Evolutionary conservation across 371 early-diverging fungal species (phyloP).

Genomic region (Rhizopus arrhizus): DNA sequence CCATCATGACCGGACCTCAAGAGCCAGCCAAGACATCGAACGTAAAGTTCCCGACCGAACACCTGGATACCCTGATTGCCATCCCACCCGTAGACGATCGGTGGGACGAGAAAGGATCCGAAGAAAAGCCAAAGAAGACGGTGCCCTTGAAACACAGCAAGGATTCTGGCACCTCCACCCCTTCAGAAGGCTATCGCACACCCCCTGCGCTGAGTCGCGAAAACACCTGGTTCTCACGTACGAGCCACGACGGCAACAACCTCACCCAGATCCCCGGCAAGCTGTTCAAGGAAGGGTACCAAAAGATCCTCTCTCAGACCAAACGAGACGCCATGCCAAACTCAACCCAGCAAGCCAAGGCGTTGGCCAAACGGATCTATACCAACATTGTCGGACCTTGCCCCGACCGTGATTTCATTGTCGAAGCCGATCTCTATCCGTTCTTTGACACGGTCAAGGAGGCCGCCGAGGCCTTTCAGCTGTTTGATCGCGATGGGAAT

Average conservation of each 20-base stretch:
- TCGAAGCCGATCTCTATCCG: slow-evolving; percentile 53
- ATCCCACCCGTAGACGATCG: slow-evolving; percentile 34
- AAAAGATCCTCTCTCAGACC: slow-evolving; percentile 21
- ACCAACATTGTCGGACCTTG: slow-evolving; percentile 40
- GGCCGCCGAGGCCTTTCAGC: slow-evolving; percentile 66
- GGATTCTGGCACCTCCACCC: background rate
- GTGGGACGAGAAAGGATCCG: background rate
- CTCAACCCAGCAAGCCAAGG: slow-evolving; percentile 51
- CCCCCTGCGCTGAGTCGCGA: slow-evolving; percentile 9
- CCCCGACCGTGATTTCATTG: slow-evolving; percentile 38
- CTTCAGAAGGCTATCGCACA: background rate
- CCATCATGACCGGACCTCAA: slow-evolving; percentile 25
- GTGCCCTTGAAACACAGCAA: background rate
- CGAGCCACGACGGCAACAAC: slow-evolving; percentile 16
- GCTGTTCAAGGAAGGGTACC: slow-evolving; percentile 33
- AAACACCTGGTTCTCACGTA: slow-evolving; percentile 30
- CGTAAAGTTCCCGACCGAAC: slow-evolving; percentile 31
- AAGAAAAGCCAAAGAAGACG: slow-evolving; percentile 1
- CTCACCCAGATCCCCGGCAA: slow-evolving; percentile 33
- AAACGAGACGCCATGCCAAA: background rate
- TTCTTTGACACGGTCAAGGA: slow-evolving; percentile 60
- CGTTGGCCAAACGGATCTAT: slow-evolving; percentile 54
- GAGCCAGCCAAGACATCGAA: slow-evolving; percentile 16
- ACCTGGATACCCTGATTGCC: slow-evolving; percentile 35
- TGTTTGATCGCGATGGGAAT: slow-evolving; percentile 73